phyloP scores from a whole-genome alignment of 2,329 filamentous ascomycete species.

The Ascocoryne sarcoides region DNA sequence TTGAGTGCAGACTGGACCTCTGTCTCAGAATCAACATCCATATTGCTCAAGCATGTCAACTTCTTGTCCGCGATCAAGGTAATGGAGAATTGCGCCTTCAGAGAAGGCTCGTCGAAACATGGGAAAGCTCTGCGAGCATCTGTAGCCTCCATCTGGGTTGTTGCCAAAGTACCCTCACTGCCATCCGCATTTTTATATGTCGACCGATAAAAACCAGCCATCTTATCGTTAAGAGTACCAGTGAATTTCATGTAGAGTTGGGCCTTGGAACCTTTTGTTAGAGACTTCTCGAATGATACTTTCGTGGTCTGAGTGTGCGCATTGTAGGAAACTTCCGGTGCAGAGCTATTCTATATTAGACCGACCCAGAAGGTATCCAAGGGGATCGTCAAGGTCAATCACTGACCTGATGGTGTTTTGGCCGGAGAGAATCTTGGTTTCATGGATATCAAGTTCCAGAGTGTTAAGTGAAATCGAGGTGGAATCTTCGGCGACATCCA shows the following conservation, averaged over 20 bases:
- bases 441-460: conserved; percentile 75
- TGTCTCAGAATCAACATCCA: conserved; percentile 80
- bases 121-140: conserved; percentile 89
- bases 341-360: conserved; percentile 41
- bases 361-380: not conserved
- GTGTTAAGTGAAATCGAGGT: conserved; percentile 82
- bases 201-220: conserved; percentile 95
- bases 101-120: conserved; percentile 89
- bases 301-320: conserved; percentile 74
- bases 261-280: conserved; percentile 69
- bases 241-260: conserved; percentile 70
- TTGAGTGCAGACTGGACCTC: conserved; percentile 57
- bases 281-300: conserved; percentile 64
- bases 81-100: conserved; percentile 89
- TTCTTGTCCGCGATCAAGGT: conserved; percentile 86
- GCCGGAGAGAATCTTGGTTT: conserved; percentile 56
- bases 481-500: conserved; percentile 78
- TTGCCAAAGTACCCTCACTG: conserved; percentile 72
- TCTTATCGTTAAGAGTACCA: conserved; percentile 80
- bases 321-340: conserved; percentile 63
- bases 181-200: conserved; percentile 82
- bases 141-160: conserved; percentile 93
- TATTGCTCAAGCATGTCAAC: conserved; percentile 90
- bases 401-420: conserved; percentile 42
- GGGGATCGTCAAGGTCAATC: conserved; percentile 3